Base-by-base conservation (phyloP, 768 basidiomycete species). In the Cystofilobasidium ferigula region DNA sequence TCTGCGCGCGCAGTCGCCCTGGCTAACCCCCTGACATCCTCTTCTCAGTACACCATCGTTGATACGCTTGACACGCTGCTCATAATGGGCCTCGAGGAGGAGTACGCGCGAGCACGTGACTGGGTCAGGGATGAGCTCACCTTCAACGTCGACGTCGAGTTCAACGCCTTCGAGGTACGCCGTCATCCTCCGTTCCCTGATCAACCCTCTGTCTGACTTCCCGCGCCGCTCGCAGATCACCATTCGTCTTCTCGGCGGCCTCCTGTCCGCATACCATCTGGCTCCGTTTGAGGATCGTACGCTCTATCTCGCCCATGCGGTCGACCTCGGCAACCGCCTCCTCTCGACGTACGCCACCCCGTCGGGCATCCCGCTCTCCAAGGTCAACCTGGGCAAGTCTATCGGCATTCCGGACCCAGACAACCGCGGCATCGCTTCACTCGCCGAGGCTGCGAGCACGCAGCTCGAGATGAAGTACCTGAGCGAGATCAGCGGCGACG, bases 401-500 rank as follows among this genome's bases (percentile, higher is more conserved):
- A 71, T 81, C 69, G 91, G 87, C 0, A 78, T 85, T 7, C 78
- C 82, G 0, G 84, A 88, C 66, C 68, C 51, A 0, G 83, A 85
- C 64, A 84, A 84, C 67, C 77, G 79, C 3, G 83, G 82, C 0
- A 76, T 87, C 18, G 82, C 86, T 57, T 86, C 85, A 70, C 85
- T 88, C 14, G 88, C 93, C 0, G 93, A 97, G 73, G 85, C 59
- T 9, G 67, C 61, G 26, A 63, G 89, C 0, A 77, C 94, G 28
- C 90, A 95, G 75, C 82, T 98, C 24, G 93, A 95, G 75, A 84
- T 97, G 73, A 83, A 86, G 70, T 94, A 95, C 74, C 79, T 98
- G 30, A 63, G 61, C 40, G 67, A 68, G 67, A 74, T 95, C 51
- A 89, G 88, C 0, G 87, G 82, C 14, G 83, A 93, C 57, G 82